Evolutionary conservation across 805 yeast species (phyloP).

Genomic region (Kodamaea kaohsiungensis): DNA sequence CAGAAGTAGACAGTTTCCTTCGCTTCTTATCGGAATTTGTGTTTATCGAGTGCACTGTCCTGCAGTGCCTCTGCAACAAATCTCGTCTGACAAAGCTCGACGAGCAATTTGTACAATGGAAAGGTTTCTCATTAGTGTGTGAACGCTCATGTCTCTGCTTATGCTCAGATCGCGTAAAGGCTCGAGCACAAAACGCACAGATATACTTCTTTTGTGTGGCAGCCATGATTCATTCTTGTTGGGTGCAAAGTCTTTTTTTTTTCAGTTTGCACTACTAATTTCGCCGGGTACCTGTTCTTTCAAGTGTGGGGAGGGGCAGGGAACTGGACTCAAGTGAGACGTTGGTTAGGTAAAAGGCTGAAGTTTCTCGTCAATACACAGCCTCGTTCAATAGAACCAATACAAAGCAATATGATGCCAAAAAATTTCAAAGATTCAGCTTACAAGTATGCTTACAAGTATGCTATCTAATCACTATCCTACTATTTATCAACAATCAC

Average conservation of each 20-base stretch:
- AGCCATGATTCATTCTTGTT: conserved; percentile 3
- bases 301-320: too few species aligned
- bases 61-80: conserved; percentile 69
- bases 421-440: not conserved
- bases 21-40: conserved; percentile 9
- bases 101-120: conserved; percentile 68
- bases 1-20: conserved; percentile 1
- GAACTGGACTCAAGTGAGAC: too few species aligned
- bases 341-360: too few species aligned
- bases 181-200: conserved; percentile 80
- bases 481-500: not conserved
- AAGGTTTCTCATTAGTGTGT: conserved; percentile 92
- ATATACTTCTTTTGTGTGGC: conserved; percentile 64
- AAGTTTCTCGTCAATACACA: too few species aligned
- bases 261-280: too few species aligned
- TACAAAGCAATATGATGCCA: not conserved
- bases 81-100: conserved; percentile 78
- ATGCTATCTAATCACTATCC: not conserved
- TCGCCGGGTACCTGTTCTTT: too few species aligned
- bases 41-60: conserved; percentile 66
- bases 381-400: not conserved
- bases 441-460: not conserved
- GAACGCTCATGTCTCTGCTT: conserved; percentile 90
- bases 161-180: conserved; percentile 94
- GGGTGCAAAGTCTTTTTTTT: not conserved